A percentile compares a stretch with the other conserved stretches of the same genome.
phyloP scores from a whole-genome alignment of 352 stramenopile species.

The Globisporangium solare region DNA sequence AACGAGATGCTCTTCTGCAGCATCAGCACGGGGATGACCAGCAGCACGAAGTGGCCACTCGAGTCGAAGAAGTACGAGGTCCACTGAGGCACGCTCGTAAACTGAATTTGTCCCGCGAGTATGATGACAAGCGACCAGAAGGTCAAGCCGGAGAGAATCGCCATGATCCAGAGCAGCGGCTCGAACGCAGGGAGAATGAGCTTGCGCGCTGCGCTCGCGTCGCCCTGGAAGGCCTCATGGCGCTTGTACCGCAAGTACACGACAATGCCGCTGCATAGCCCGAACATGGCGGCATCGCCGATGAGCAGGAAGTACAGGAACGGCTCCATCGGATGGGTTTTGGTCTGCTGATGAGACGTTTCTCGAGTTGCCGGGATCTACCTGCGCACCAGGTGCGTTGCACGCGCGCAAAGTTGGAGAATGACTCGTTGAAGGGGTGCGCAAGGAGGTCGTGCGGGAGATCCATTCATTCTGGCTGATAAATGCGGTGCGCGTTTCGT shows the following conservation, averaged over 20 bases:
- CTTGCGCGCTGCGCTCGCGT: slow-evolving; percentile 37
- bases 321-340: slow-evolving; percentile 22
- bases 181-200: slow-evolving; percentile 52
- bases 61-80: slow-evolving; percentile 25
- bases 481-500: too few relatives aligned
- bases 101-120: neutral
- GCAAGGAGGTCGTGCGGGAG: too few relatives aligned
- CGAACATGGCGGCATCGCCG: slow-evolving; percentile 47
- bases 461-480: too few relatives aligned
- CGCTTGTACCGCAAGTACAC: slow-evolving; percentile 39
- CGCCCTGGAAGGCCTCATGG: slow-evolving; percentile 29
- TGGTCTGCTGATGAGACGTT: neutral
- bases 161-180: slow-evolving; percentile 43
- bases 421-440: too few relatives aligned
- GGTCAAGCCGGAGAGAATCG: slow-evolving; percentile 12
- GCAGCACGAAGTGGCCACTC: slow-evolving; percentile 6
- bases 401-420: too few relatives aligned
- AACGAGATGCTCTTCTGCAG: slow-evolving; percentile 11
- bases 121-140: neutral
- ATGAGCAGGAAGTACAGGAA: slow-evolving; percentile 41
- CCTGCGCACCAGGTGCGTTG: too few relatives aligned
- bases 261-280: slow-evolving; percentile 30
- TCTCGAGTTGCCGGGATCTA: too few relatives aligned
- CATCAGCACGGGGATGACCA: slow-evolving; percentile 10
- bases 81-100: neutral